phyloP scores from a whole-genome alignment of 768 basidiomycete genomes.

The Kwoniella newhampshirensis region DNA sequence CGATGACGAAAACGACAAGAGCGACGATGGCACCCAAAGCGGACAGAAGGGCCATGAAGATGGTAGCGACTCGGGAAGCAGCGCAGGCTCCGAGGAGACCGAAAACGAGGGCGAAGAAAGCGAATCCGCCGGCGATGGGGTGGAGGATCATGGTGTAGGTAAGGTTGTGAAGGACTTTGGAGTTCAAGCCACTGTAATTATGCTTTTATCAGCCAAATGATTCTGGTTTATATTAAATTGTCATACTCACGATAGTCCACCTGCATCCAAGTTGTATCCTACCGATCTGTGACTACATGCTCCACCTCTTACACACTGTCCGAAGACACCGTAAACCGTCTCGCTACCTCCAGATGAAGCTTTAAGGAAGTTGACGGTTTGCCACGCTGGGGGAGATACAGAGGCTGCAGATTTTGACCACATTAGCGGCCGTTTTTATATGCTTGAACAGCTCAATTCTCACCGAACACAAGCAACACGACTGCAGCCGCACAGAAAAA shows the following conservation, averaged over 20 bases:
- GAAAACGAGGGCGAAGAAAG: conserved; percentile 43
- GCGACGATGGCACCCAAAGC: conserved; percentile 68
- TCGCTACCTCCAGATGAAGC: conserved; percentile 55
- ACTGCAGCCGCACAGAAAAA: conserved; percentile 71
- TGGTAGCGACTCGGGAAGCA: conserved; percentile 69
- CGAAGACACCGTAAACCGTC: conserved; percentile 72
- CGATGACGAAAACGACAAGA: conserved; percentile 70
- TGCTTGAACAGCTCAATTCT: no score
- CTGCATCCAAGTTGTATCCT: conserved; percentile 62
- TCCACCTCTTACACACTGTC: conserved; percentile 56
- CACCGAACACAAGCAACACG: conserved; percentile 56
- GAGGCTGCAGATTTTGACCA: conserved; percentile 56
- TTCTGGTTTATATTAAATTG: no score
- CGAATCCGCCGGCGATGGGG: conserved; percentile 63
- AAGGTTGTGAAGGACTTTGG: conserved; percentile 64
- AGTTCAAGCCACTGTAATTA: conserved; percentile 55
- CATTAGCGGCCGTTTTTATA: no score
- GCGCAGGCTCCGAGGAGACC: conserved; percentile 60
- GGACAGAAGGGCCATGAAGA: conserved; percentile 71
- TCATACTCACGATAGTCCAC: conserved; percentile 29
- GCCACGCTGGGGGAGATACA: conserved; percentile 74
- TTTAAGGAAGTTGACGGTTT: conserved; percentile 66
- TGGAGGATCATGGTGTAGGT: conserved; percentile 74
- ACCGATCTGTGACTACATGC: conserved; percentile 54
- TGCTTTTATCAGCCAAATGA: background rate